Conservation (phyloP, 139 green algal species). For the Nannochloris sp. region DNA sequence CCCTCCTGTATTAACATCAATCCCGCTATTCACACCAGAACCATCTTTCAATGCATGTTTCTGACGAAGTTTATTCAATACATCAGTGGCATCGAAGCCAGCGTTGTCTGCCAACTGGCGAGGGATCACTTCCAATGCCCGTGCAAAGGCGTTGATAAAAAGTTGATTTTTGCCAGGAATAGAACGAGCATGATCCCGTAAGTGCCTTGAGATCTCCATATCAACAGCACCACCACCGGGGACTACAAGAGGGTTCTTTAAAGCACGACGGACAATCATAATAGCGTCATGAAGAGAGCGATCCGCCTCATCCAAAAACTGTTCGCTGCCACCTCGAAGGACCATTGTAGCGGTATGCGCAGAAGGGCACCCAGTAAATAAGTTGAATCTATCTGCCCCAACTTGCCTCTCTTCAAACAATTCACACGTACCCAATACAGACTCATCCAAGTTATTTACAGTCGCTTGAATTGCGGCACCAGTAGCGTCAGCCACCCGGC, state of each 20-base stretch:
- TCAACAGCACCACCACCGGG: constrained; percentile 94
- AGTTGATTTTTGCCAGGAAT: constrained; percentile 88
- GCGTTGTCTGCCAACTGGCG: constrained; percentile 96
- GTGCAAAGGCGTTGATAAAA: constrained; percentile 92
- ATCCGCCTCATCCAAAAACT: constrained; percentile 91
- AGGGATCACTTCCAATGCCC: constrained; percentile 90
- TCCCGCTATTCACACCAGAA: constrained; percentile 73
- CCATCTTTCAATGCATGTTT: constrained; percentile 73
- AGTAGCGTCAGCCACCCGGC: constrained; percentile 80
- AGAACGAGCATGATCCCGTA: constrained; percentile 45
- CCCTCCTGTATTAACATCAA: constrained; percentile 92
- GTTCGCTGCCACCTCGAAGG: constrained; percentile 87
- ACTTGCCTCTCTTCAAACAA: constrained; percentile 96
- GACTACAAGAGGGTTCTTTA: constrained; percentile 80
- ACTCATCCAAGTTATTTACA: constrained; percentile 82
- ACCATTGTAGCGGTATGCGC: constrained; percentile 93
- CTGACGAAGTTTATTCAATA: constrained; percentile 96
- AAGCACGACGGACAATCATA: constrained; percentile 91
- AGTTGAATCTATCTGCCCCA: constrained; percentile 93
- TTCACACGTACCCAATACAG: constrained; percentile 74
- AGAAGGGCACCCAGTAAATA: constrained; percentile 90
- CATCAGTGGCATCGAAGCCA: constrained; percentile 95
- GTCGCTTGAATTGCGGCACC: constrained; percentile 81
- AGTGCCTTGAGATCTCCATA: constrained; percentile 66
- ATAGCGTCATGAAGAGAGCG: constrained; percentile 95